Evolutionary conservation across 495 filamentous ascomycete species (phyloP), one percentile per base, ranked within the genome.

Genomic region (Neurospora sp.): DNA sequence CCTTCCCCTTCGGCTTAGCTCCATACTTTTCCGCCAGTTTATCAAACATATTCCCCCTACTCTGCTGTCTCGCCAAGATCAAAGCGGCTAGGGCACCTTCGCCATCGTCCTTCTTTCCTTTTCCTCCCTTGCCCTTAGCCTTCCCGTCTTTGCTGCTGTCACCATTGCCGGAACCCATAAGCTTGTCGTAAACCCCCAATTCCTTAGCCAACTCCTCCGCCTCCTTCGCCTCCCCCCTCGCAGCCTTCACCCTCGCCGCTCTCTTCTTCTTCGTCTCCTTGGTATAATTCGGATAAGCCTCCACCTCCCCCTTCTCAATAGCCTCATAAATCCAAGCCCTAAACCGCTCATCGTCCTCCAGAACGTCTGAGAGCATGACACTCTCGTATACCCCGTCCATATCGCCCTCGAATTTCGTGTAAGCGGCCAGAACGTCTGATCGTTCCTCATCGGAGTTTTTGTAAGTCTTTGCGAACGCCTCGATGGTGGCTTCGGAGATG

Each of bases 341-440:
- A 80, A 97, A 97, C 35, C 96, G 87, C 69, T 91, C 90, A 71
- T 98, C 96, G 73, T 98, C 96, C 72, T 95, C 91, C 0, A 94
- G 78, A 9, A 92, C 89, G 78, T 95, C 88, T 74, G 91, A 94
- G 31, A 96, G 85, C 92, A 98, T 94, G 10, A 99, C 90, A 0
- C 83, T 83, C 76, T 93, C 88, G 82, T 96, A 98, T 18, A 99
- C 83, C 12, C 76, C 78, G 74, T 90, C 88, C 87, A 97, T 87
- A 37, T 91, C 87, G 31, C 96, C 96, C 71, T 92, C 82, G 74
- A 80, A 81, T 70, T 88, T 83, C 69, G 86, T 86, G 79, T 93
- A 98, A 16, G 92, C 92, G n/a, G 84, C 83, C 3, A 98, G 80
- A 3, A 99, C 71, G 77, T 96, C 93, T 35, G 84, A 82, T 61